Percentiles rank a stretch among this genome's conserved stretches.
phyloP scores from a whole-genome alignment of 352 stramenopile species.

The Phytopythium vexans region DNA sequence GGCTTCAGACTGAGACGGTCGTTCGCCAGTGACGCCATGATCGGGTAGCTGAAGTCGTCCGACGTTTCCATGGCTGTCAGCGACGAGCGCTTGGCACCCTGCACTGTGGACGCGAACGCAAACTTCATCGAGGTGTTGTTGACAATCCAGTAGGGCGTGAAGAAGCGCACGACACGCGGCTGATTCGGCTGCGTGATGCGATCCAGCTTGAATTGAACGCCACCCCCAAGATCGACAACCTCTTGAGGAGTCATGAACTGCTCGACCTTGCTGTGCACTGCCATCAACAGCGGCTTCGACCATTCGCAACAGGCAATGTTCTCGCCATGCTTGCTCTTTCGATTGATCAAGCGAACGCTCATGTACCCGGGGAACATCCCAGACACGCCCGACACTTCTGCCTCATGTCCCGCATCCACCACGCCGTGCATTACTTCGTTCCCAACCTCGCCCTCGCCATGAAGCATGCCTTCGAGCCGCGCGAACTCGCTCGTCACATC shows the following conservation, averaged over 20 bases:
- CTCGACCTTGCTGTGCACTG: constrained; percentile 66
- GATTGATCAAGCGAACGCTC: constrained; percentile 52
- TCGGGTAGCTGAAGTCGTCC: constrained; percentile 54
- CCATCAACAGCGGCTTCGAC: constrained; percentile 86
- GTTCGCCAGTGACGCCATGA: constrained; percentile 53
- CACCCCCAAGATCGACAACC: constrained; percentile 40
- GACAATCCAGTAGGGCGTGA: constrained; percentile 82
- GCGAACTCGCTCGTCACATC: constrained; percentile 55
- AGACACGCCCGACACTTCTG: constrained; percentile 73
- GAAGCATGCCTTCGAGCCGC: constrained; percentile 57
- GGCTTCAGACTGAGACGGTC: constrained; percentile 76
- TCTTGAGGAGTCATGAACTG: constrained; percentile 74
- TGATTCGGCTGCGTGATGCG: constrained; percentile 61
- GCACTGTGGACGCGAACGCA: constrained; percentile 46
- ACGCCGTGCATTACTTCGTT: constrained; percentile 43
- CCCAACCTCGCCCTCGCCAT: constrained; percentile 21
- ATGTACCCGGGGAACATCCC: constrained; percentile 72
- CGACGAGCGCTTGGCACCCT: constrained; percentile 46
- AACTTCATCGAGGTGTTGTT: constrained; percentile 81
- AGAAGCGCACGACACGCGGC: constrained; percentile 79
- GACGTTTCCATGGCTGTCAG: constrained; percentile 40
- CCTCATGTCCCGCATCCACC: constrained; percentile 68
- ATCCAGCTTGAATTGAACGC: constrained; percentile 70
- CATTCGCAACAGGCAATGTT: constrained; percentile 44
- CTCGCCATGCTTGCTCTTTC: constrained; percentile 12